phyloP scores from a whole-genome alignment of 192 early-diverging fungal species.

The Fimicolochytrium jonesii region DNA sequence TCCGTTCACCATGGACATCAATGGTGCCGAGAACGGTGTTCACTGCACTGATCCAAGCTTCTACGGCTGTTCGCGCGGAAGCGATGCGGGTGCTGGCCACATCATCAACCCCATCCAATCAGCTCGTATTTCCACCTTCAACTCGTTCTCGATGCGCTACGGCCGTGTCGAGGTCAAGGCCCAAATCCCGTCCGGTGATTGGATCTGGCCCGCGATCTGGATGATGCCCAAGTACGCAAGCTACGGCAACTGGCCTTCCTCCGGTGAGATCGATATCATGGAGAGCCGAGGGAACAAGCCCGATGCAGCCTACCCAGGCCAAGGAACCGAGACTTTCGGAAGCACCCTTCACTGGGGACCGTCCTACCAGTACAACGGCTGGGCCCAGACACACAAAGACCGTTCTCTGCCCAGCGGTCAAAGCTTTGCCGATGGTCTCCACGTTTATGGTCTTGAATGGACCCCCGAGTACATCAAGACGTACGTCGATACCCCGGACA shows the following conservation, averaged over 20 bases:
- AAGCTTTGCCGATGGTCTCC: conserved; percentile 54
- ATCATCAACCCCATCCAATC: conserved; percentile 61
- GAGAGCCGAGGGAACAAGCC: conserved; percentile 53
- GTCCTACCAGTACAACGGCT: conserved; percentile 40
- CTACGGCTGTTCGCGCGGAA: conserved; percentile 26
- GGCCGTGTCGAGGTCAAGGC: conserved; percentile 57
- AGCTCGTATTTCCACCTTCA: not conserved
- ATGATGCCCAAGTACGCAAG: conserved; percentile 50
- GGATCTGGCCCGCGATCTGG: conserved; percentile 56
- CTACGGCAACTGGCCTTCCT: conserved; percentile 61
- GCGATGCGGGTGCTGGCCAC: conserved; percentile 20
- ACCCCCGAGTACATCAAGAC: conserved; percentile 47
- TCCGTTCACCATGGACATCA: conserved; percentile 32
- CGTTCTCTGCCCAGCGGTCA: conserved; percentile 27
- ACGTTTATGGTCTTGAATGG: conserved; percentile 53
- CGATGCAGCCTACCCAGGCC: conserved; percentile 16
- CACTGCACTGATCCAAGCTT: conserved; percentile 25
- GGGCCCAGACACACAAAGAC: conserved; percentile 40
- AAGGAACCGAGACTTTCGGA: conserved; percentile 30
- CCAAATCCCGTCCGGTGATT: conserved; percentile 48
- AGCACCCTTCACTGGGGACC: conserved; percentile 66
- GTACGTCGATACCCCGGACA: conserved; percentile 48
- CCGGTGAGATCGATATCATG: conserved; percentile 57
- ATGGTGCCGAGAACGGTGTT: not conserved
- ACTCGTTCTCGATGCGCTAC: conserved; percentile 36